Base-by-base conservation (phyloP, 768 basidiomycete genomes). In the Cystobasidium onofrii region DNA sequence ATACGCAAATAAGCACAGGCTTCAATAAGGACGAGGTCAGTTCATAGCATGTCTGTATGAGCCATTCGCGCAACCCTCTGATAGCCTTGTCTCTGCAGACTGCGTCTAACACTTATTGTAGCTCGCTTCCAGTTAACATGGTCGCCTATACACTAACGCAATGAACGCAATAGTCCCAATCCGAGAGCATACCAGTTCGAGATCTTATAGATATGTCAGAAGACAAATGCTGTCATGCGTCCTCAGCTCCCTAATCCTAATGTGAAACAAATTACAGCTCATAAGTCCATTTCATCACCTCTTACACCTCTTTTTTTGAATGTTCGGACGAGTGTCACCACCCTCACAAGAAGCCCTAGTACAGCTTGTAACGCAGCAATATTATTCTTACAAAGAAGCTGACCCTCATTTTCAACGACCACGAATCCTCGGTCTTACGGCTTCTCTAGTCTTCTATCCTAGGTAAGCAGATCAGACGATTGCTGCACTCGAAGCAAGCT, bases 391-490 rank as follows among this genome's bases (percentile, higher is more conserved):
- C 54, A 83, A 81, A 46, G 77, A 50, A 31, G 63, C 63, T 0
- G 77, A 82, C 23, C 84, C 88, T n/a, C 90, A 90, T 12, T 91
- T 34, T 2, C 43, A 54, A 4, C 43, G n/a, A 7, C 77, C 77
- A 0, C 62, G 90, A 79, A 84, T 95, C 20, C 90, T 94, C 74
- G 92, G 92, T 1, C 89, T 95, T 88, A 94, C 92, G 0, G 92
- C 92, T 0, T 92, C 90, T 20, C 92, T 92, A 0, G 87, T 92
- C 29, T 91, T 89, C 88, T 89, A 90, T 75, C 84, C 86, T 17
- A 88, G 86, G 75, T 85, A 90, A 65, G 87, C 90, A 0, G 80
- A 82, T 23, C 85, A 85, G 27, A 89, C 89, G 1, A 81, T 94
- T 25, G 79, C 82, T 63, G 90, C 93, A 80, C 82, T 83, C 52